Evolutionary conservation across 2,329 filamentous ascomycete species (phyloP), one percentile per base, ranked within the genome.

Genomic region (Fusarium anthophilum): DNA sequence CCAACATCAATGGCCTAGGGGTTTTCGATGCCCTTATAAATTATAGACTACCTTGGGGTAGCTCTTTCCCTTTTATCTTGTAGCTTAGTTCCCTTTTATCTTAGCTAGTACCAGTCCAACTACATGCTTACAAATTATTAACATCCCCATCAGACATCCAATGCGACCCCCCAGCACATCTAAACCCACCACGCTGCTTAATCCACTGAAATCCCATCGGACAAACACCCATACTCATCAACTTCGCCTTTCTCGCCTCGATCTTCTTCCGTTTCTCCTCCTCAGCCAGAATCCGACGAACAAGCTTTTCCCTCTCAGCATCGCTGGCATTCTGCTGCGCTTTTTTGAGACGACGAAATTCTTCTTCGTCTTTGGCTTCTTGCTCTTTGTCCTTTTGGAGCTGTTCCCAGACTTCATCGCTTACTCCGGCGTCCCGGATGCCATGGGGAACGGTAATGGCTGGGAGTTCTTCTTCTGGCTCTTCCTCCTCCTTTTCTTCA

Each of bases 111-210:
- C n/a, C n/a, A n/a, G n/a, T n/a, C n/a, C n/a, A n/a, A n/a, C n/a
- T n/a, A n/a, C n/a, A n/a, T n/a, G n/a, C n/a, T 13, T 55, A 65
- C 64, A 72, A 24, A 10, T 45, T 71, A 4, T 69, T 67, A 24
- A 79, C 7, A 2, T 44, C 63, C 3, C 22, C 66, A 28, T 79
- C 50, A 1, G 77, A 12, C 30, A 81, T 35, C 67, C 64, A 92
- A 81, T 94, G 92, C 5, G 76, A 77, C 0, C 91, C 91, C 0
- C 87, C 92, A 0, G 86, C 85, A 81, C 92, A 94, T 10, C 90
- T 80, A 79, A 90, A 94, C 0, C 92, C 92, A 3, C 76, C 77
- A 4, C 5, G 45, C 75, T 91, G 86, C 74, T 88, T 89, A 32
- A 92, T 89, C 92, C 92, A 94, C 0, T 65, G 61, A 76, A 54